These are phyloP conservation scores for Calamus simplicifolius DNA, from an alignment of 176 grass and related monocot species.

Conservation along the genomic window DNA sequence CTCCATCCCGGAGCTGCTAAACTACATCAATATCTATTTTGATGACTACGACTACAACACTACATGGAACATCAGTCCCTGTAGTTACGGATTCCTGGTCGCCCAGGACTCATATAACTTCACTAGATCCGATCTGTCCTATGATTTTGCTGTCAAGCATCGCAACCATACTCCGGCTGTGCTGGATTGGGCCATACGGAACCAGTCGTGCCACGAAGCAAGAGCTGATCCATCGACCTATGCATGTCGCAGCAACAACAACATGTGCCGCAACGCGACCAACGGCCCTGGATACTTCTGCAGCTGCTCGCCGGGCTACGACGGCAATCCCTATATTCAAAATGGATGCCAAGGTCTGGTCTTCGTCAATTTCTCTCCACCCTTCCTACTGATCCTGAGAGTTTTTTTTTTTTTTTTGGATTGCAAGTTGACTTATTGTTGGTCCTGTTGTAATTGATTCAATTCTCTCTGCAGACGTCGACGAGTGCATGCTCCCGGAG, in stretches of 20 bases:
- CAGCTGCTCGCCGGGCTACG: conserved; percentile 32
- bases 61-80: conserved; percentile 5
- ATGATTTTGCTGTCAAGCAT: conserved; percentile 10
- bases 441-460: not conserved
- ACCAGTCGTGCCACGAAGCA: conserved; percentile 24
- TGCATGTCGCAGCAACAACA: conserved; percentile 23
- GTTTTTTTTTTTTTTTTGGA: no score
- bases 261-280: conserved; percentile 3
- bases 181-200: conserved; percentile 45
- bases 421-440: no score
- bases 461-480: conserved; percentile 30
- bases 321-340: conserved; percentile 55
- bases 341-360: conserved; percentile 41
- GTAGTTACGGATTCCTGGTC: conserved; percentile 32
- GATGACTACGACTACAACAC: not conserved
- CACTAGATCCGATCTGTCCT: conserved; percentile 12
- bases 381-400: not conserved
- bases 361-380: not conserved
- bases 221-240: conserved; percentile 15
- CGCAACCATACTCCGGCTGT: conserved; percentile 5
- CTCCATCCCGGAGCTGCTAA: not conserved
- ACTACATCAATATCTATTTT: not conserved
- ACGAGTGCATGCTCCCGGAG: conserved; percentile 23
- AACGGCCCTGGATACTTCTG: conserved; percentile 43
- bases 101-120: conserved; percentile 17